Conservation (phyloP, 2,329 filamentous ascomycete species). For the Ceratocystis albifundus region DNA sequence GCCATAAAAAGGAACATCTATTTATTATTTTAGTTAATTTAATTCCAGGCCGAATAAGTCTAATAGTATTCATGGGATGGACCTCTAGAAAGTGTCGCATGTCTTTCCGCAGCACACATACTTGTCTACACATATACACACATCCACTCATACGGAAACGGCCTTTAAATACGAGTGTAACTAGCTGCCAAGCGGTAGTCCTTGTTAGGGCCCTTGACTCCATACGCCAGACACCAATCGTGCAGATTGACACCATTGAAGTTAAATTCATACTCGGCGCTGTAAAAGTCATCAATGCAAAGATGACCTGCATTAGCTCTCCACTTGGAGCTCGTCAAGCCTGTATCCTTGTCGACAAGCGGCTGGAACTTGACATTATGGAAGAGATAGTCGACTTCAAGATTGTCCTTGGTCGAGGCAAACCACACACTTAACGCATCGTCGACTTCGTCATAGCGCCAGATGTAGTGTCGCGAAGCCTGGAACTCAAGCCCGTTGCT, state of each 20-base stretch:
- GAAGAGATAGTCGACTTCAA: slow-evolving; percentile 60
- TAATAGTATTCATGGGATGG: too few relatives aligned
- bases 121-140: too few relatives aligned
- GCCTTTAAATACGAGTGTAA: slow-evolving; percentile 34
- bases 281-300: slow-evolving; percentile 60
- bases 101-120: not conserved
- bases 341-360: slow-evolving; percentile 27
- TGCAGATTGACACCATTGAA: slow-evolving; percentile 47
- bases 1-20: not conserved
- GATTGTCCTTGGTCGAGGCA: slow-evolving; percentile 49
- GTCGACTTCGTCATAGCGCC: slow-evolving; percentile 51
- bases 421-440: slow-evolving; percentile 65
- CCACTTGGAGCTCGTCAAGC: slow-evolving; percentile 37
- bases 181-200: slow-evolving; percentile 52
- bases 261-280: slow-evolving; percentile 56
- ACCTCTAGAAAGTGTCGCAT: not conserved
- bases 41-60: not conserved
- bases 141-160: not conserved
- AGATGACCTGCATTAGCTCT: slow-evolving; percentile 55
- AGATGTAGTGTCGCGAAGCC: slow-evolving; percentile 57
- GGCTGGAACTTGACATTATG: slow-evolving; percentile 55
- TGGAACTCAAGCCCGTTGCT: slow-evolving; percentile 45
- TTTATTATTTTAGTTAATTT: not conserved
- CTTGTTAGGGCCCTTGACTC: slow-evolving; percentile 60
- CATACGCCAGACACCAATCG: slow-evolving; percentile 51